These are phyloP conservation scores for Cryptococcus wingfieldii DNA, from an alignment of 1,284 basidiomycete genomes.

Conservation along the genomic window DNA sequence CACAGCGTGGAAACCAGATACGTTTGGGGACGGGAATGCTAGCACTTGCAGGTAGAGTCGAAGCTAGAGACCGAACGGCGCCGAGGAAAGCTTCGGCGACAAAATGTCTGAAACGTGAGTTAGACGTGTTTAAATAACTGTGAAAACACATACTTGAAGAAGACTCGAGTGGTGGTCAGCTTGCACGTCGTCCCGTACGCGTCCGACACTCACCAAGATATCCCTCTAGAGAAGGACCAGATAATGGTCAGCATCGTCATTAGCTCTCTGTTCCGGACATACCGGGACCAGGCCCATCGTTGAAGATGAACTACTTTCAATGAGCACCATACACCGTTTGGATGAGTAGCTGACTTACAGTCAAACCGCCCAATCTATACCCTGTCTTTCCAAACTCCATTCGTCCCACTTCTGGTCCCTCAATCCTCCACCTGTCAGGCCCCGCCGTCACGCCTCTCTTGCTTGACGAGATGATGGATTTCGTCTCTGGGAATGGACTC, in stretches of 20 bases:
- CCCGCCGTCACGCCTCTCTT: conserved; percentile 21
- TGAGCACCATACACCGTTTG: not conserved
- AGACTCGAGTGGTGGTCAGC: conserved; percentile 14
- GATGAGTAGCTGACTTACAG: conserved; percentile 20
- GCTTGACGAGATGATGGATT: conserved; percentile 9
- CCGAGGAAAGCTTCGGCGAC: conserved; percentile 33
- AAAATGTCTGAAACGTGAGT: conserved; percentile 26
- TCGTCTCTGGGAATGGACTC: conserved; percentile 8
- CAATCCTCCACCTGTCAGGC: conserved; percentile 28
- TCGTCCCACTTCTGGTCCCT: conserved; percentile 19
- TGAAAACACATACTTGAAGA: conserved; percentile 19
- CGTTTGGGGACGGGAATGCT: conserved; percentile 19
- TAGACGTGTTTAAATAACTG: not conserved
- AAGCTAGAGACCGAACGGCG: conserved; percentile 26
- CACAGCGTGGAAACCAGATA: conserved; percentile 37
- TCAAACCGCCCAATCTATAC: conserved; percentile 29
- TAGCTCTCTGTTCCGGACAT: not conserved
- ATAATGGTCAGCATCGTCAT: not conserved
- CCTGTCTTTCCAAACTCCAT: conserved; percentile 28
- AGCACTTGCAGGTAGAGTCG: conserved; percentile 8
- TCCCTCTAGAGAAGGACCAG: conserved; percentile 6
- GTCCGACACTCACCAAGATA: conserved; percentile 21
- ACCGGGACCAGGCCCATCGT: conserved; percentile 37
- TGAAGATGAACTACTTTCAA: conserved; percentile 35
- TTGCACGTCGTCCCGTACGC: not conserved